Evolutionary conservation across 306 rosid species (phyloP).

Genomic region (Hippophae tibetana): DNA sequence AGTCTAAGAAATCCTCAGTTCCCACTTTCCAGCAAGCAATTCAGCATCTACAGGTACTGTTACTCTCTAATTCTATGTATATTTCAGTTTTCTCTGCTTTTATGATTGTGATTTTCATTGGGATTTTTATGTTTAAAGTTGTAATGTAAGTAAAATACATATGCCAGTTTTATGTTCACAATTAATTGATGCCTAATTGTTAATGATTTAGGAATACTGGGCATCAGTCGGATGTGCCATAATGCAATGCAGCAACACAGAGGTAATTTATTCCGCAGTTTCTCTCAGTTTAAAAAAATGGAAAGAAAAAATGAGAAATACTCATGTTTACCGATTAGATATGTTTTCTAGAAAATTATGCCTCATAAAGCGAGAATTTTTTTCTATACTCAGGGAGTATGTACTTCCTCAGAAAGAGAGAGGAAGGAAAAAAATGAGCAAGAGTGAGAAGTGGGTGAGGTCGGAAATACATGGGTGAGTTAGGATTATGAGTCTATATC

Average conservation of each 20-base stretch:
- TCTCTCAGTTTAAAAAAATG: background rate
- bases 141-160: background rate
- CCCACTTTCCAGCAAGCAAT: slow-evolving; percentile 89
- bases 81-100: background rate
- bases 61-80: background rate
- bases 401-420: too few relatives aligned
- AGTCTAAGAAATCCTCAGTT: slow-evolving; percentile 24
- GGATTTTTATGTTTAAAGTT: background rate
- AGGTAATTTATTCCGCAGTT: slow-evolving; percentile 34
- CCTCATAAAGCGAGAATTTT: too few relatives aligned
- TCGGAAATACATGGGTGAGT: too few relatives aligned
- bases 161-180: background rate
- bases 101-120: background rate
- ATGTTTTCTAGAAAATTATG: background rate
- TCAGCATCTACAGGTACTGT: slow-evolving; percentile 82
- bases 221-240: slow-evolving; percentile 96
- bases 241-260: slow-evolving; percentile 99
- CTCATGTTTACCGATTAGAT: background rate
- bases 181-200: slow-evolving; percentile 6
- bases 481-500: too few relatives aligned
- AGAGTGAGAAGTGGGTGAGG: too few relatives aligned
- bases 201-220: slow-evolving; percentile 74
- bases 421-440: too few relatives aligned
- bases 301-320: too few relatives aligned
- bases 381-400: too few relatives aligned